A percentile compares a stretch with the other conserved stretches of the same genome.
Evolutionary conservation across 169 alveolate species (phyloP).

Genomic region (Plasmodium ovale): DNA sequence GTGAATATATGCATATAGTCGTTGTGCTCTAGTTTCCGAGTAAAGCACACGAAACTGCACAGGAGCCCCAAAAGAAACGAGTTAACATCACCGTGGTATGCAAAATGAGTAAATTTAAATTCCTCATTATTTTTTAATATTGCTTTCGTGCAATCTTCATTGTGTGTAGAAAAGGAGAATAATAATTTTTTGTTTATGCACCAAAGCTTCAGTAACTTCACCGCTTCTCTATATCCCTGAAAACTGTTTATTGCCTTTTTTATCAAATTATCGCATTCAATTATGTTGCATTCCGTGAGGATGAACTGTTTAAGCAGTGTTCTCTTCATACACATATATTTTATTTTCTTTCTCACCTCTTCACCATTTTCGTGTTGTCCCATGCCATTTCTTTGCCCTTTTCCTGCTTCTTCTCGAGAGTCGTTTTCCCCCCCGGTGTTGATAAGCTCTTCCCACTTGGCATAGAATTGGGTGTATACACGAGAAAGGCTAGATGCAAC

Average conservation of each 20-base stretch:
- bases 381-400: background rate
- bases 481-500: background rate
- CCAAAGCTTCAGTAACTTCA: constrained; percentile 35
- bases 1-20: constrained; percentile 18
- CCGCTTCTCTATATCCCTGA: constrained; percentile 16
- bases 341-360: background rate
- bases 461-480: background rate
- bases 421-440: background rate
- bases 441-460: background rate
- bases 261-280: constrained; percentile 19
- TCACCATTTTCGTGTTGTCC: background rate
- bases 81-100: constrained; percentile 18
- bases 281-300: constrained; percentile 4
- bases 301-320: constrained; percentile 2
- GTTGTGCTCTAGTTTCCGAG: background rate
- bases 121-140: constrained; percentile 5
- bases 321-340: background rate
- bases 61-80: constrained; percentile 19
- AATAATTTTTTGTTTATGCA: constrained; percentile 31
- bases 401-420: background rate
- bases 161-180: background rate
- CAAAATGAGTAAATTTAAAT: background rate
- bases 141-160: background rate
- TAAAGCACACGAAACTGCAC: constrained; percentile 33
- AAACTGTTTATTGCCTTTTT: background rate